Conservation (phyloP, 495 filamentous ascomycete species). For the Aspergillus sclerotiicarbonarius region DNA sequence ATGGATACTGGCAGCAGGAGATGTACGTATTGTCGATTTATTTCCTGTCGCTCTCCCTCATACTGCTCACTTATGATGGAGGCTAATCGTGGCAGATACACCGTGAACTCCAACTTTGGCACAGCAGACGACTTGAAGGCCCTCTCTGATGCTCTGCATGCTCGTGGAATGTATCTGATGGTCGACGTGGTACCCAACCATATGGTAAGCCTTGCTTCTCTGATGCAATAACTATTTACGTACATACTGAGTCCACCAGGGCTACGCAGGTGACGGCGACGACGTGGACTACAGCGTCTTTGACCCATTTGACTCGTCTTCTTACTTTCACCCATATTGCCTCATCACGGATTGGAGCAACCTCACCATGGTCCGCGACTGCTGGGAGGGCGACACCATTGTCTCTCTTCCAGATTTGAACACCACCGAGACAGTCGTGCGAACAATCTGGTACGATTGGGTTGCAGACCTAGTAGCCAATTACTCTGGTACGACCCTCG, state of each 20-base stretch:
- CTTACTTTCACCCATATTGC: constrained; percentile 69
- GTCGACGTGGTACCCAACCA: constrained; percentile 80
- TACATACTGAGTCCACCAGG: constrained; percentile 28
- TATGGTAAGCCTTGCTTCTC: constrained; percentile 43
- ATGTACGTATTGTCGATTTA: constrained; percentile 40
- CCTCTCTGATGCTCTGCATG: constrained; percentile 58
- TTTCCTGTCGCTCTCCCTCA: not conserved
- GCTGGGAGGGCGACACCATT: constrained; percentile 63
- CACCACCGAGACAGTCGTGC: constrained; percentile 58
- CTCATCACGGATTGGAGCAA: constrained; percentile 61
- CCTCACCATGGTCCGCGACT: constrained; percentile 46
- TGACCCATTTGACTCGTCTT: constrained; percentile 60
- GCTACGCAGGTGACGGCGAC: constrained; percentile 52
- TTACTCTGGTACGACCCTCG: constrained; percentile 53
- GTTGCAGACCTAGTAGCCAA: constrained; percentile 46
- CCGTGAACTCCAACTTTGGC: constrained; percentile 65
- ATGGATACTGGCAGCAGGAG: constrained; percentile 76
- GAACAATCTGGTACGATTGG: constrained; percentile 63
- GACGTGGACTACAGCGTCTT: constrained; percentile 61
- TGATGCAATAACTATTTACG: not conserved
- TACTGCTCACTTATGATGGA: not conserved
- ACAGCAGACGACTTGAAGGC: constrained; percentile 61
- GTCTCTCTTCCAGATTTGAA: constrained; percentile 69
- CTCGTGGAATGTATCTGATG: constrained; percentile 70
- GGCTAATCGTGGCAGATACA: constrained; percentile 33